Base-by-base conservation (phyloP, 2,329 filamentous ascomycete genomes). In the Xylaria sp. region DNA sequence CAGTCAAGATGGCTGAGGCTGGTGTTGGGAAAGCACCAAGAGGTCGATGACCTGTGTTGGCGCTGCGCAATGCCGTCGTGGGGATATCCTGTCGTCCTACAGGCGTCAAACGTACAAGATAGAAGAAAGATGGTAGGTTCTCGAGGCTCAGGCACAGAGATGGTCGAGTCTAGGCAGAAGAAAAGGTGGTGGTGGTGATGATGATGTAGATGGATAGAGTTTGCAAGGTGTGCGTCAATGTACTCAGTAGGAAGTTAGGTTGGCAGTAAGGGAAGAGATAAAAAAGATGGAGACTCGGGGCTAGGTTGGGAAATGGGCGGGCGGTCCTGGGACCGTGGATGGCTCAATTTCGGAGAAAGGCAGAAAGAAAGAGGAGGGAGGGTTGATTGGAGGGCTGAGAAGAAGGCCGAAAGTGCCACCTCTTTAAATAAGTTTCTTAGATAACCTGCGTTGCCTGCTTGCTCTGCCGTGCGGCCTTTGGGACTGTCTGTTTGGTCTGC, bases 221-320 rank as follows among this genome's bases (percentile, higher is more conserved):
- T 21, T 50, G 40, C 19, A 38, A 45, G 46, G 57, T 55, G 52
- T 40, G 37, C 12, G 54, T 57, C 33, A 23, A 43, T 49, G 28
- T 15, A n/a, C n/a, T n/a, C n/a, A n/a, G n/a, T n/a, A n/a, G n/a
- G n/a, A n/a, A n/a, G n/a, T n/a, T n/a, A n/a, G n/a, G n/a, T n/a
- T n/a, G n/a, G n/a, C n/a, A 49, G 19, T 47, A 19, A 33, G 21
- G n/a, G 7, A 43, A 28, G 45, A 35, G 28, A 25, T 31, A 53
- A 37, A 60, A 63, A 58, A 65, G 58, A 65, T 60, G 64, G 62
- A 49, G 59, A 60, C 35, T 42, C 47, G n/a, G 52, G 38, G 42
- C 57, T 50, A 35, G 45, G 56, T n/a, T n/a, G 35, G 35, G 12
- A 57, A 54, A 54, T 49, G 60, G 51, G 49, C 43, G 60, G 51